These are phyloP conservation scores for Boletus fagicola DNA, from an alignment of 768 basidiomycete genomes.

Conservation along the genomic window DNA sequence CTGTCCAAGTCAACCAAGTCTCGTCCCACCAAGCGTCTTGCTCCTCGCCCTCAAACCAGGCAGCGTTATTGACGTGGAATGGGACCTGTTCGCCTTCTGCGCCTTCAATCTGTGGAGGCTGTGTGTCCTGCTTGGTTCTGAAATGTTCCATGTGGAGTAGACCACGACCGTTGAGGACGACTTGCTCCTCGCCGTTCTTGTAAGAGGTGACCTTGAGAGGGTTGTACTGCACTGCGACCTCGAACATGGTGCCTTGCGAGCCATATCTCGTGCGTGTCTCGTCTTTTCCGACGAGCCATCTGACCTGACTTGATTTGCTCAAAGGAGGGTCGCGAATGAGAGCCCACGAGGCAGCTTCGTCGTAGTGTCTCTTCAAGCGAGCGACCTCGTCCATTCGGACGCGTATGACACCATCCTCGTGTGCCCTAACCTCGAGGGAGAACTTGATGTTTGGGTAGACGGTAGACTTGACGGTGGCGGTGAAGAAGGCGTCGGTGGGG, in stretches of 20 bases:
- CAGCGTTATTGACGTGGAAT: conserved; percentile 49
- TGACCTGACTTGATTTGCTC: conserved; percentile 45
- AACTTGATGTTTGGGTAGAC: conserved; percentile 86
- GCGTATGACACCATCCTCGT: conserved; percentile 86
- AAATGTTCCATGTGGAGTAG: conserved; percentile 99
- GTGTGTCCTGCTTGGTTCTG: conserved; percentile 55
- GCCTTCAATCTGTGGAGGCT: conserved; percentile 39
- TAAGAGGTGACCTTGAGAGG: conserved; percentile 76
- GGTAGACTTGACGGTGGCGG: conserved; percentile 72
- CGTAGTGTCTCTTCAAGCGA: conserved; percentile 79
- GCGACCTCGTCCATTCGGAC: conserved; percentile 88
- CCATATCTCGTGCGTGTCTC: conserved; percentile 67
- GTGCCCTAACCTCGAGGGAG: conserved; percentile 76
- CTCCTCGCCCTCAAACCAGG: conserved; percentile 87
- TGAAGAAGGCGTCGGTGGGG: conserved; percentile 58
- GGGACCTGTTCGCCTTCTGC: conserved; percentile 51
- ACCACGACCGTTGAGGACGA: conserved; percentile 86
- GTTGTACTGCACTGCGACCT: conserved; percentile 67
- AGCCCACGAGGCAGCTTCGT: conserved; percentile 91
- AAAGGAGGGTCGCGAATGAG: conserved; percentile 69
- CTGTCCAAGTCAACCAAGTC: conserved; percentile 80
- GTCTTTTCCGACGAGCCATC: conserved; percentile 66
- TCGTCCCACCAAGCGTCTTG: conserved; percentile 93
- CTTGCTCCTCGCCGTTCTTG: conserved; percentile 74
- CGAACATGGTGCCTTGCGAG: conserved; percentile 54